These are phyloP conservation scores for Aspergillus sp. DNA, from an alignment of 2,329 filamentous ascomycete genomes.

Conservation along the genomic window DNA sequence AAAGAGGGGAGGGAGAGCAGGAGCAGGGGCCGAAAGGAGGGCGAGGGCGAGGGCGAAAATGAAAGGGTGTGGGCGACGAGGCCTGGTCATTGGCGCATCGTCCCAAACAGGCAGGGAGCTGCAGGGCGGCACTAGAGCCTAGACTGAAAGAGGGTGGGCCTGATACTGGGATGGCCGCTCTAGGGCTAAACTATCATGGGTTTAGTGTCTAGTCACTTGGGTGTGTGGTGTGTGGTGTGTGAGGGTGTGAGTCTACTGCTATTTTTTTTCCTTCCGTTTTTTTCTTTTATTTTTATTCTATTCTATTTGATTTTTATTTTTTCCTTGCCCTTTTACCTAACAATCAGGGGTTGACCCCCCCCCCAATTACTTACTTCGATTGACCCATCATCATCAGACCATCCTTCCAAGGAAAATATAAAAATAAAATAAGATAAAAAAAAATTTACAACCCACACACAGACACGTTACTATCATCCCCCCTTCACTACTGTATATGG, in stretches of 20 bases:
- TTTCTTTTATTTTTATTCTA: background rate
- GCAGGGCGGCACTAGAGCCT: conserved; percentile 25
- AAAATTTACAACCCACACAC: background rate
- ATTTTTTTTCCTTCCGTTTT: background rate
- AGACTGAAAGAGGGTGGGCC: conserved; percentile 12
- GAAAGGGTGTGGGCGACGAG: conserved; percentile 19
- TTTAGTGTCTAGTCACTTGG: background rate
- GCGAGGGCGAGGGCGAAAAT: conserved; percentile 8
- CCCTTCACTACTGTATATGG: no score
- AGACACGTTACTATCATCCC: no score
- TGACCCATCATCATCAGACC: conserved; percentile 7
- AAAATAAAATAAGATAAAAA: background rate
- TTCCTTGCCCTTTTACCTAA: background rate
- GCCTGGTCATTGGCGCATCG: conserved; percentile 12
- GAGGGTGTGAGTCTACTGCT: background rate
- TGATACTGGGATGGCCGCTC: conserved; percentile 3
- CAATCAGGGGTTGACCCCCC: conserved; percentile 5
- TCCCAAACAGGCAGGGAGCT: conserved; percentile 26
- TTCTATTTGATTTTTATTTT: background rate
- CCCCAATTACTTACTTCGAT: background rate
- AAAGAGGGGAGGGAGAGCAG: conserved; percentile 25
- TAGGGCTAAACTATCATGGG: background rate
- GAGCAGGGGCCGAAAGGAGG: conserved; percentile 17
- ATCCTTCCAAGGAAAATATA: background rate
- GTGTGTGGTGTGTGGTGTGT: background rate